phyloP scores from a whole-genome alignment of 371 early-diverging fungal species.

The Mortierella sp. region DNA sequence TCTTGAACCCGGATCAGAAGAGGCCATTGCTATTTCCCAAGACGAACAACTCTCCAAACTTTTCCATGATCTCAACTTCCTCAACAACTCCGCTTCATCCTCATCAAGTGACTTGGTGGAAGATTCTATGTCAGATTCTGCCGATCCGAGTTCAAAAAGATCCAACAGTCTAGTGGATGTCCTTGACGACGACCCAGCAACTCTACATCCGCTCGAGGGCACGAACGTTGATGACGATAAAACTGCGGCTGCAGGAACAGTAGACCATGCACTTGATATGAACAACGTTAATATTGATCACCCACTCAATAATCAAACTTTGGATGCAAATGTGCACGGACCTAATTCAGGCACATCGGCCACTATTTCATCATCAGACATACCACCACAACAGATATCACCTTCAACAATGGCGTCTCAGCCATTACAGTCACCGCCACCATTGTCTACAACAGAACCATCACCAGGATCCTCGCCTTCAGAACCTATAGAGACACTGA shows the following conservation, averaged over 20 bases:
- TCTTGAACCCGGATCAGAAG: constrained; percentile 2
- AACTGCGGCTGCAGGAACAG: constrained; percentile 11
- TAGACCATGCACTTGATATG: background rate
- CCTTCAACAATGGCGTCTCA: background rate
- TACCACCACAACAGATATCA: background rate
- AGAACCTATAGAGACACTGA: constrained; percentile 26
- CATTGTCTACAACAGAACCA: background rate
- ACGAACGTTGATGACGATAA: background rate
- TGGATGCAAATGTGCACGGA: constrained; percentile 36
- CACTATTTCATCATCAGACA: background rate
- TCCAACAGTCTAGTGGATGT: constrained; percentile 15
- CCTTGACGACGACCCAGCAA: constrained; percentile 15
- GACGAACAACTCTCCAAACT: constrained; percentile 48
- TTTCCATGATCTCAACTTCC: constrained; percentile 37
- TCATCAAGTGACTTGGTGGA: constrained; percentile 43
- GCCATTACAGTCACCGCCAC: background rate
- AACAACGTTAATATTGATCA: background rate
- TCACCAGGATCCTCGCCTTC: background rate
- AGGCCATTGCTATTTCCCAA: constrained; percentile 15
- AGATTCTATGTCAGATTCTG: constrained; percentile 4
- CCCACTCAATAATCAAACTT: constrained; percentile 3
- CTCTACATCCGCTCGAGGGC: constrained; percentile 18
- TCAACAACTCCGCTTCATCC: constrained; percentile 40
- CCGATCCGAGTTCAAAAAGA: background rate
- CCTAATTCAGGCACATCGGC: constrained; percentile 35